phyloP scores from a whole-genome alignment of 192 early-diverging fungal species.

The Borealophlyctis nickersoniae region DNA sequence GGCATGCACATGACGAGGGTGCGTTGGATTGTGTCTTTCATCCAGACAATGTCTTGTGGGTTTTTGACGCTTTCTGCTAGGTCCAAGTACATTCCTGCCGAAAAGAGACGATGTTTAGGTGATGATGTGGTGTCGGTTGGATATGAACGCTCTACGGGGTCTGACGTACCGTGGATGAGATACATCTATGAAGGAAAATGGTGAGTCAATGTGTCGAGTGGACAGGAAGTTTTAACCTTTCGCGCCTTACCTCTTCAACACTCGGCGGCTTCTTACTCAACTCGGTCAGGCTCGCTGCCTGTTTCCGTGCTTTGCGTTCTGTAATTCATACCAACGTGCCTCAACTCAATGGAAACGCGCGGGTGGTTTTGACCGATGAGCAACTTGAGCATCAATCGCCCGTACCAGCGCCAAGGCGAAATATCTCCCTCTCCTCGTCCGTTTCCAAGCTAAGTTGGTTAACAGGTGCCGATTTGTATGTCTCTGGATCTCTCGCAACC shows the following conservation, averaged over 20 bases:
- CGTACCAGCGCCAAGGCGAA: conserved; percentile 52
- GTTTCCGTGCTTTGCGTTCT: conserved; percentile 55
- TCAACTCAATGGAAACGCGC: no score
- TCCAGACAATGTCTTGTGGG: conserved; percentile 53
- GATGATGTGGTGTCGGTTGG: no score
- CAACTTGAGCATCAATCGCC: not conserved
- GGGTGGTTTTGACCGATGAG: not conserved
- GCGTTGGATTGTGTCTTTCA: conserved; percentile 74
- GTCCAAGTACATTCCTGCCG: no score
- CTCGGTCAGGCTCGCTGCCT: conserved; percentile 37
- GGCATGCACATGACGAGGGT: conserved; percentile 69
- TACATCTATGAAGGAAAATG: conserved; percentile 34
- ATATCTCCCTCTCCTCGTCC: conserved; percentile 69
- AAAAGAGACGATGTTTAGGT: no score
- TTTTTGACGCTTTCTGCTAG: conserved; percentile 22
- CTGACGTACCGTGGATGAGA: conserved; percentile 71
- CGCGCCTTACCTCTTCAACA: conserved; percentile 56
- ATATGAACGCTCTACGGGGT: not conserved
- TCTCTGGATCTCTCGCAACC: conserved; percentile 63
- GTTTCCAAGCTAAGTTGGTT: conserved; percentile 71
- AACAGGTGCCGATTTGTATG: conserved; percentile 66
- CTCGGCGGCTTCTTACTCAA: conserved; percentile 72
- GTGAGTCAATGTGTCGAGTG: no score
- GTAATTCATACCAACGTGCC: conserved; percentile 15
- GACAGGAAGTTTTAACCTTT: no score